Conservation (phyloP, 78 protist species). For the Dictyostelium firmibasis region DNA sequence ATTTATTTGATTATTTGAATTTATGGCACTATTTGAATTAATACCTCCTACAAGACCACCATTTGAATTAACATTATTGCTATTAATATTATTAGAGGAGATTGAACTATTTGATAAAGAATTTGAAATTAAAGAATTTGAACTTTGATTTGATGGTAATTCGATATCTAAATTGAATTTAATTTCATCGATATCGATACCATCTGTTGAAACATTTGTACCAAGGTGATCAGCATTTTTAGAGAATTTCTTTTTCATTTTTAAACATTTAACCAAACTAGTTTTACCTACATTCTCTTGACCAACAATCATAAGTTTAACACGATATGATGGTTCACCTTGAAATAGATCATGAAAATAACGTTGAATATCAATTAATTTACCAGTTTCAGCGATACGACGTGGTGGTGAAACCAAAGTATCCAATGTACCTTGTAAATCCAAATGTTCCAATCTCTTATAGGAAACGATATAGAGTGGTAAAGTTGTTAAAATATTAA, state of each 20-base stretch:
- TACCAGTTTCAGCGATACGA: conserved; percentile 61
- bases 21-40: conserved; percentile 8
- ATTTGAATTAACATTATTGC: background rate
- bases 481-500: conserved; percentile 22
- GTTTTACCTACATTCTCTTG: conserved; percentile 81
- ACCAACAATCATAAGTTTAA: conserved; percentile 76
- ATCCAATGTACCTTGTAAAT: conserved; percentile 23
- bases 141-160: background rate
- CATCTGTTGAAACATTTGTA: conserved; percentile 71
- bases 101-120: background rate
- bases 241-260: conserved; percentile 45
- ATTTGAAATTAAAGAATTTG: background rate
- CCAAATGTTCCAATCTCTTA: background rate
- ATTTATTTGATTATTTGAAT: background rate
- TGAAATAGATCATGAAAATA: conserved; percentile 52
- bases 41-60: background rate
- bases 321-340: conserved; percentile 68
- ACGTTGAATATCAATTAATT: conserved; percentile 15
- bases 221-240: conserved; percentile 34
- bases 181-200: conserved; percentile 76
- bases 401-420: conserved; percentile 43
- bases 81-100: background rate
- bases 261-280: conserved; percentile 46
- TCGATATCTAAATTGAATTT: conserved; percentile 45
- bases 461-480: conserved; percentile 26